phyloP scores from a whole-genome alignment of 2,329 filamentous ascomycete species.

The Fonsecaea erecta region DNA sequence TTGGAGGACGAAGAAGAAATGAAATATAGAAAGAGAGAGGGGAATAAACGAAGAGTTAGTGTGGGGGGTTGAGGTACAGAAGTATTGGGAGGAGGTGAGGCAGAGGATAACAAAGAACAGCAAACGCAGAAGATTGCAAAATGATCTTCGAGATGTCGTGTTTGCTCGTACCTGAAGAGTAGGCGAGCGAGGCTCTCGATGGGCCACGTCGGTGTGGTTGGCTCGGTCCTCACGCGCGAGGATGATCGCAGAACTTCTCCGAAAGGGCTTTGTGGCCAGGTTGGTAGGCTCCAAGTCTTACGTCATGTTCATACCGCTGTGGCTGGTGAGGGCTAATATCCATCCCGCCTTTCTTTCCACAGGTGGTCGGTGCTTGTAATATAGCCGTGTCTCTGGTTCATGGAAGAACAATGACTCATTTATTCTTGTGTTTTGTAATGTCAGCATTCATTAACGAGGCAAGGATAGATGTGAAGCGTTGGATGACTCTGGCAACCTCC shows the following conservation, averaged over 20 bases:
- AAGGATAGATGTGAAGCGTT: background rate
- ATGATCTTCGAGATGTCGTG: background rate
- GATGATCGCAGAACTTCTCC: constrained; percentile 1
- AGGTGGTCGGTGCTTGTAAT: no score
- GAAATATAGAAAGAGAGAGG: background rate
- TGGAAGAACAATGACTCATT: background rate
- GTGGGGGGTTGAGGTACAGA: background rate
- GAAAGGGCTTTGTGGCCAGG: constrained; percentile 7
- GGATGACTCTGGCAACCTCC: background rate
- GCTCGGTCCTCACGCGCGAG: background rate
- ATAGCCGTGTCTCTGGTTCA: background rate
- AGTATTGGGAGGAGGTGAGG: background rate
- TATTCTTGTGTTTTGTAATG: background rate
- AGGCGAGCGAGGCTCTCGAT: constrained; percentile 5
- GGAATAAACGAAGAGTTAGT: background rate
- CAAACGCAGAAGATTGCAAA: background rate
- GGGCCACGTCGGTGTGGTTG: background rate
- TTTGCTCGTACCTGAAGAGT: constrained; percentile 3
- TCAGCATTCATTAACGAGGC: background rate
- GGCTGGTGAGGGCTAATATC: background rate
- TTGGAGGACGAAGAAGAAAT: background rate
- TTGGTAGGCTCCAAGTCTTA: constrained; percentile 14
- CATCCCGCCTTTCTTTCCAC: no score
- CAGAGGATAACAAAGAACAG: constrained; percentile 3
- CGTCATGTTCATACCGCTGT: constrained; percentile 10